Base-by-base conservation (phyloP, 2,329 filamentous ascomycete genomes). In the Talaromyces sp. region DNA sequence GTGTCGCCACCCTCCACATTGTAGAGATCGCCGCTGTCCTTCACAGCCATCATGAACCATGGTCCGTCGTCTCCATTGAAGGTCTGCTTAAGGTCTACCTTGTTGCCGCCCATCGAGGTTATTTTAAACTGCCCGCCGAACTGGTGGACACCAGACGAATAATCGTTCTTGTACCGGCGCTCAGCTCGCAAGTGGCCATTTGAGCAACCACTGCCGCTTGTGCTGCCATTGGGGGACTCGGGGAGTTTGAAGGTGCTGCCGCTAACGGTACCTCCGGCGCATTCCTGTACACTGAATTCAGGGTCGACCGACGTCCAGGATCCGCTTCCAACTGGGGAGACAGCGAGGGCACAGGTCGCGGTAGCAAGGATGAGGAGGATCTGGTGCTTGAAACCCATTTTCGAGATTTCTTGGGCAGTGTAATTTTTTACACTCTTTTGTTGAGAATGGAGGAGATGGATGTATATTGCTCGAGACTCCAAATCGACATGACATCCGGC, bases 121-220 rank as follows among this genome's bases (percentile, higher is more conserved):
- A 60, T 60, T 50, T 54, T 47, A 34, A 60, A 60, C 51, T 60
- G 16, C 3, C 57, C 57, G 27, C 57, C 57, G 33, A 60, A 60
- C 27, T 60, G 57, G 34, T 60, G 57, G 7, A 60, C 57, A 33
- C 57, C 57, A 14, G 57, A 60, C 4, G 57, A 53, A 34, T 60
- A 60, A n/a, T 60, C 57, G 52, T 60, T 60, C 50, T 30, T 40
- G 57, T 60, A 60, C 50, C 57, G 57, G 50, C 57, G 57, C 28
- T 60, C 57, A 47, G 57, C 57, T 28, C 57, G 57, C 8, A 60
- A 51, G 34, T 60, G 57, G 50, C 57, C 57, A 34, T 60, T 60
- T 47, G 57, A 60, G 52, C 57, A 60, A 7, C 57, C 57, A 47
- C 57, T 60, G 57, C 57, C 57, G 57, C 50, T 55, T 44, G 57